Evolutionary conservation across 2,329 filamentous ascomycete species (phyloP).

Genomic region (Aspergillus bombycis): DNA sequence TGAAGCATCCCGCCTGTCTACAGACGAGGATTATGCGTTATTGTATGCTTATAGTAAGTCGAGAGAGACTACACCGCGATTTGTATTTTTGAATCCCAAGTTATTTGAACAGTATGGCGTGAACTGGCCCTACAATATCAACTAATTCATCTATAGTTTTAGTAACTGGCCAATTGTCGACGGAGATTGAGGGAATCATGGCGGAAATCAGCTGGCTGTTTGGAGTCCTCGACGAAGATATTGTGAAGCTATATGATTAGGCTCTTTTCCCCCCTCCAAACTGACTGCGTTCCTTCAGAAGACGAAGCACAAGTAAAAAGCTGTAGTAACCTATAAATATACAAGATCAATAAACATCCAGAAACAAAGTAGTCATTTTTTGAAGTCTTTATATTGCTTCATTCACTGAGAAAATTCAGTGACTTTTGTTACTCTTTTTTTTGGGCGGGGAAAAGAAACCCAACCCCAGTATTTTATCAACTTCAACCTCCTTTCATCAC

Average conservation of each 20-base stretch:
- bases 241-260: conserved; percentile 55
- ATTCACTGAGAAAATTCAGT: background rate
- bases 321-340: background rate
- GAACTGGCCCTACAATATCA: background rate
- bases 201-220: conserved; percentile 62
- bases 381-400: background rate
- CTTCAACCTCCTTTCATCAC: conserved; percentile 32
- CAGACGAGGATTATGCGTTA: conserved; percentile 76
- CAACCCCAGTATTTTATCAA: conserved; percentile 24
- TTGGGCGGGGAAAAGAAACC: conserved; percentile 30
- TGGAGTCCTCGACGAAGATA: conserved; percentile 64
- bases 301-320: background rate
- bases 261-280: background rate
- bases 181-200: conserved; percentile 58
- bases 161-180: conserved; percentile 63
- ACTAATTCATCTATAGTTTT: conserved; percentile 49
- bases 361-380: background rate
- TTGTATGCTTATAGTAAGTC: conserved; percentile 82
- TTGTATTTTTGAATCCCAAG: background rate
- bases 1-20: conserved; percentile 48
- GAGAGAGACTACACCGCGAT: background rate
- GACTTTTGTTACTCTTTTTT: conserved; percentile 13
- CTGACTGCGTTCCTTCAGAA: background rate
- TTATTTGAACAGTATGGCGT: conserved; percentile 4
- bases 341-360: background rate